Percentiles rank a stretch among this genome's conserved stretches.
phyloP scores from a whole-genome alignment of 2,329 filamentous ascomycete species.

The Venturiaceae sp. region DNA sequence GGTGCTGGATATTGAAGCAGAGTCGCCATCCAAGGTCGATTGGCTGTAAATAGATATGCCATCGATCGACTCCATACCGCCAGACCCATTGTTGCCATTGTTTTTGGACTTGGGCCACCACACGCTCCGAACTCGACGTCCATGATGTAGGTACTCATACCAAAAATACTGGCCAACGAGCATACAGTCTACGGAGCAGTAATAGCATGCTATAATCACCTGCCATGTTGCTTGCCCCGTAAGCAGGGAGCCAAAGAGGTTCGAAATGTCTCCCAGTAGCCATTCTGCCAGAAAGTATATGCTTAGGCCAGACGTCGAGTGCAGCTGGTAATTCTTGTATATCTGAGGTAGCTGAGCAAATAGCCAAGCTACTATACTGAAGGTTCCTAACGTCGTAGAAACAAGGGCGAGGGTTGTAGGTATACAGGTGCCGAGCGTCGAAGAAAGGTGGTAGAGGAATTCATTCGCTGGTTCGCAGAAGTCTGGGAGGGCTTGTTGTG shows the following conservation, averaged over 20 bases:
- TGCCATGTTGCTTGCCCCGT: constrained; percentile 58
- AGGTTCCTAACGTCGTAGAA: constrained; percentile 49
- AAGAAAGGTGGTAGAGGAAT: constrained; percentile 48
- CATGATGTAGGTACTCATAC: constrained; percentile 50
- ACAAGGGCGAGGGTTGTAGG: constrained; percentile 53
- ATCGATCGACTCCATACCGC: constrained; percentile 1
- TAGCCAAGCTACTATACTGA: constrained; percentile 58
- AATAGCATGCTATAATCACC: constrained; percentile 54
- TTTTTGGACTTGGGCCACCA: constrained; percentile 14
- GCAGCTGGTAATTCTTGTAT: constrained; percentile 55
- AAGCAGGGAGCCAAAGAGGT: constrained; percentile 52
- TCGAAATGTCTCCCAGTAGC: constrained; percentile 54
- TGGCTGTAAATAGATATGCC: constrained; percentile 7
- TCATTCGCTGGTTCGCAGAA: constrained; percentile 51
- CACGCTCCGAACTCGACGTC: constrained; percentile 30
- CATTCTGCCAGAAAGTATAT: constrained; percentile 58
- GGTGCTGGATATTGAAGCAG: neutral
- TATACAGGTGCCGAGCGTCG: constrained; percentile 51
- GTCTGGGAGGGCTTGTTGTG: constrained; percentile 28
- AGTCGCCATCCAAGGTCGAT: constrained; percentile 1
- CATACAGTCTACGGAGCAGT: constrained; percentile 54
- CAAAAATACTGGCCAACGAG: constrained; percentile 56
- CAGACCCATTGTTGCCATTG: neutral
- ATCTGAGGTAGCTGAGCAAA: constrained; percentile 62
- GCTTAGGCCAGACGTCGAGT: constrained; percentile 55